Percentiles rank a stretch among this genome's conserved stretches.
Evolutionary conservation across 257 asterid genomes (phyloP).

Genomic region (Galeopsis tetrahit): DNA sequence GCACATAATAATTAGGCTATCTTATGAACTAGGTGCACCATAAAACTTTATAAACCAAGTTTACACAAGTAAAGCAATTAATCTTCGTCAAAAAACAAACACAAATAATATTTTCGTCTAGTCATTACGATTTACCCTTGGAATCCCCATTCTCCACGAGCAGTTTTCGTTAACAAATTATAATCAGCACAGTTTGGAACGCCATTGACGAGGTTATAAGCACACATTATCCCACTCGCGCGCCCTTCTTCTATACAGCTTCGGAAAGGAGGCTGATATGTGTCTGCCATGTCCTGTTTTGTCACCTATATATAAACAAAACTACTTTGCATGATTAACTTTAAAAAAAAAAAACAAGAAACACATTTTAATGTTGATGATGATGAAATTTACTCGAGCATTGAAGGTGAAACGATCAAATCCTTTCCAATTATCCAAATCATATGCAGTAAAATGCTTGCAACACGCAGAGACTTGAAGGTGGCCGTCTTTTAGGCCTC

Average conservation of each 20-base stretch:
- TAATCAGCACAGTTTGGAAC: conserved; percentile 60
- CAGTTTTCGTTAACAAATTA: conserved; percentile 56
- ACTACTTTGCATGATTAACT: not conserved
- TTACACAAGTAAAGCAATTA: too few relatives aligned
- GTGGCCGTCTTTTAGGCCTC: conserved; percentile 46
- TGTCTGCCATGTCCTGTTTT: conserved; percentile 60
- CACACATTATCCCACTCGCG: conserved; percentile 63
- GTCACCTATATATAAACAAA: conserved; percentile 40
- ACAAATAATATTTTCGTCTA: not conserved
- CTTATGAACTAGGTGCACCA: too few relatives aligned
- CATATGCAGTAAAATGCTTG: conserved; percentile 80
- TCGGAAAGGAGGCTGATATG: conserved; percentile 57
- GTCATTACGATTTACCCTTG: conserved; percentile 43
- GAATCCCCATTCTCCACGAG: conserved; percentile 72
- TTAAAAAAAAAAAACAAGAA: not conserved
- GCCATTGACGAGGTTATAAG: conserved; percentile 58
- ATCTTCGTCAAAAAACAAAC: too few relatives aligned
- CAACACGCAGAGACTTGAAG: conserved; percentile 83
- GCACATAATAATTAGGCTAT: conserved; percentile 4
- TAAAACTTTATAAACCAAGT: too few relatives aligned
- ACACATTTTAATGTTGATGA: too few relatives aligned
- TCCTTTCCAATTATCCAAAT: conserved; percentile 71
- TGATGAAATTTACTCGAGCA: conserved; percentile 48
- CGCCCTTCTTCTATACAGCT: conserved; percentile 48
- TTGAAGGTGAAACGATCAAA: conserved; percentile 57